A percentile compares a stretch with the other conserved stretches of the same genome.
These are phyloP conservation scores for Saturnispora galanensis DNA, from an alignment of 805 yeast species.

Conservation along the genomic window DNA sequence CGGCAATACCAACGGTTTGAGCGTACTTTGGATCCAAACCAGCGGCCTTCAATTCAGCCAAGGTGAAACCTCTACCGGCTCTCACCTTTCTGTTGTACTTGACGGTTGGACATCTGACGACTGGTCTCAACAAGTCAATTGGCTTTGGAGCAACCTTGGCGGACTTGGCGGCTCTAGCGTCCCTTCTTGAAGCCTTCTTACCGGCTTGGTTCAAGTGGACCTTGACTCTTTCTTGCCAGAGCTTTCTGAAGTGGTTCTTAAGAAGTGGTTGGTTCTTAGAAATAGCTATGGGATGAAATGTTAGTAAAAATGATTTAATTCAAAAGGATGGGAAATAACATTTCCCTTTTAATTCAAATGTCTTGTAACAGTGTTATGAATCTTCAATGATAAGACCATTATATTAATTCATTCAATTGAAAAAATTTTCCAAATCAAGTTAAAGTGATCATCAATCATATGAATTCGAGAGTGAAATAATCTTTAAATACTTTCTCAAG, in stretches of 20 bases:
- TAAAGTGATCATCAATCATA: too few relatives aligned
- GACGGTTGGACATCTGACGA: constrained; percentile 97
- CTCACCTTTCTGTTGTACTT: constrained; percentile 99
- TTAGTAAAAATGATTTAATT: constrained; percentile 13
- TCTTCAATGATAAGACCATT: too few relatives aligned
- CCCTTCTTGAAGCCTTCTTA: constrained; percentile 95
- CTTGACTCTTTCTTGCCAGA: constrained; percentile 99
- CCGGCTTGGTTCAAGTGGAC: constrained; percentile 99
- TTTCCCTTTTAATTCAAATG: not conserved
- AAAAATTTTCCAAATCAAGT: too few relatives aligned
- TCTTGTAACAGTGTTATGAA: too few relatives aligned
- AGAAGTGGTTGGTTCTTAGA: constrained; percentile 97
- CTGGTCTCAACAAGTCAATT: constrained; percentile 90
- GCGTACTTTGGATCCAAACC: constrained; percentile 92
- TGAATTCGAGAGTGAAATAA: too few relatives aligned
- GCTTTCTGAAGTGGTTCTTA: constrained; percentile 99
- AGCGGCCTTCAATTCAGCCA: constrained; percentile 97
- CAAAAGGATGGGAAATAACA: not conserved
- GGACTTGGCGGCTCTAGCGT: constrained; percentile 87
- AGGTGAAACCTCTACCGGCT: constrained; percentile 99
- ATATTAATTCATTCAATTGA: too few relatives aligned
- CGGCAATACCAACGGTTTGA: constrained; percentile 97
- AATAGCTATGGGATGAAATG: constrained; percentile 57
- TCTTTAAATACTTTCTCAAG: too few relatives aligned
- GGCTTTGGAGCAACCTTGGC: constrained; percentile 97